phyloP scores from a whole-genome alignment of 1,284 basidiomycete genomes.

The Boletus subluridellus region DNA sequence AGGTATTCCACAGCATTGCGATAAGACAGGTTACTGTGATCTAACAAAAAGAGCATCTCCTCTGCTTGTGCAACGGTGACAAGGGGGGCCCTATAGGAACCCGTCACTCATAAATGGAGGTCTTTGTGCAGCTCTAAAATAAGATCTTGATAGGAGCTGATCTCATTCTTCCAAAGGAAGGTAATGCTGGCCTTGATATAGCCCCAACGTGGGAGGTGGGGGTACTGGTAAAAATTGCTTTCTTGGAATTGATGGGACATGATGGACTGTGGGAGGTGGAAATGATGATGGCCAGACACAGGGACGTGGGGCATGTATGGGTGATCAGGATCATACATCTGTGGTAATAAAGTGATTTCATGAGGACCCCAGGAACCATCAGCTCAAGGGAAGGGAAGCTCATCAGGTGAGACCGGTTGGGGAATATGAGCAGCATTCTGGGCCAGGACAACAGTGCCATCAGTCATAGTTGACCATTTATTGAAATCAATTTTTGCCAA shows the following conservation, averaged over 20 bases:
- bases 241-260: background rate
- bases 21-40: background rate
- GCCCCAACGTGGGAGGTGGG: background rate
- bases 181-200: background rate
- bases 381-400: background rate
- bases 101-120: background rate
- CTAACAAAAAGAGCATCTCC: background rate
- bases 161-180: background rate
- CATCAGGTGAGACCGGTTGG: background rate
- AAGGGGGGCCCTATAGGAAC: background rate
- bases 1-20: slow-evolving; percentile 5
- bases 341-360: background rate
- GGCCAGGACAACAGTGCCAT: background rate
- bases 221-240: slow-evolving; percentile 6
- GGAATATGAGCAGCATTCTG: slow-evolving; percentile 1
- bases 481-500: background rate
- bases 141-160: background rate
- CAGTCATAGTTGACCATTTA: slow-evolving; percentile 1
- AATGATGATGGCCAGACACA: background rate
- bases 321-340: background rate
- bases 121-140: background rate
- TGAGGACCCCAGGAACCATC: slow-evolving; percentile 13
- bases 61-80: background rate
- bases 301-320: background rate
- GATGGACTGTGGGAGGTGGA: background rate